Percentiles rank a stretch among this genome's conserved stretches.
These are phyloP conservation scores for Holtermannia corniformis DNA, from an alignment of 768 basidiomycete genomes.

Conservation along the genomic window DNA sequence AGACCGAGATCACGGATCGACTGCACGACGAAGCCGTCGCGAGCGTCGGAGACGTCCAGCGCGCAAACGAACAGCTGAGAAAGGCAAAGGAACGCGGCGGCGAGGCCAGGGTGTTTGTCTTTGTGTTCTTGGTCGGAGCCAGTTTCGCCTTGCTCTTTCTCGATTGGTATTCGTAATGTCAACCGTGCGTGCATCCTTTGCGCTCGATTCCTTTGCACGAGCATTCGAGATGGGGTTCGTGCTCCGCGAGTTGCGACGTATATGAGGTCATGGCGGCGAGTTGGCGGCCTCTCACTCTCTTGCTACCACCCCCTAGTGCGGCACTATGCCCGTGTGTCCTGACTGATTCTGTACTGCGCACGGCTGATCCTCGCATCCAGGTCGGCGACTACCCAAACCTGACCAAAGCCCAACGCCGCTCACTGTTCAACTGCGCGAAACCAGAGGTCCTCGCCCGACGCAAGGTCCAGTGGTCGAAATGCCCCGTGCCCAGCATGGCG, in stretches of 20 bases:
- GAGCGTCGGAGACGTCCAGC: slow-evolving; percentile 72
- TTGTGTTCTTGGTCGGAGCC: slow-evolving; percentile 85
- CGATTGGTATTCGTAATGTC: slow-evolving; percentile 57
- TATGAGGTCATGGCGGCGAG: too few species aligned
- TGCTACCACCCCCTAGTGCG: too few species aligned
- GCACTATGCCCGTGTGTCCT: not conserved
- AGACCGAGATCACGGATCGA: slow-evolving; percentile 86
- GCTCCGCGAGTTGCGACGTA: too few species aligned
- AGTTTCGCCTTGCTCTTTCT: slow-evolving; percentile 84
- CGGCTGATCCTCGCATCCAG: not conserved
- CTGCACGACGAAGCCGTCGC: slow-evolving; percentile 90
- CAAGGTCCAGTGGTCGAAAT: not conserved
- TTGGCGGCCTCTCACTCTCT: not conserved
- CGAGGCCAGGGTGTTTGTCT: slow-evolving; percentile 77
- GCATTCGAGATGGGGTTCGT: too few species aligned
- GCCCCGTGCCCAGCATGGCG: not conserved
- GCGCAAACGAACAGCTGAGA: slow-evolving; percentile 79
- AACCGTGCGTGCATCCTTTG: not conserved
- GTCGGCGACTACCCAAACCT: not conserved
- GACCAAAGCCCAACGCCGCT: not conserved
- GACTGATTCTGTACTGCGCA: not conserved
- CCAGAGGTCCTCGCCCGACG: not conserved
- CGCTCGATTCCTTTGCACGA: not conserved
- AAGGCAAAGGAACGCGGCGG: slow-evolving; percentile 79
- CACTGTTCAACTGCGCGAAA: not conserved